A percentile compares a stretch with the other conserved stretches of the same genome.
Conservation (phyloP, 2,329 filamentous ascomycete genomes). For the Phaeosphaeria sp. region DNA sequence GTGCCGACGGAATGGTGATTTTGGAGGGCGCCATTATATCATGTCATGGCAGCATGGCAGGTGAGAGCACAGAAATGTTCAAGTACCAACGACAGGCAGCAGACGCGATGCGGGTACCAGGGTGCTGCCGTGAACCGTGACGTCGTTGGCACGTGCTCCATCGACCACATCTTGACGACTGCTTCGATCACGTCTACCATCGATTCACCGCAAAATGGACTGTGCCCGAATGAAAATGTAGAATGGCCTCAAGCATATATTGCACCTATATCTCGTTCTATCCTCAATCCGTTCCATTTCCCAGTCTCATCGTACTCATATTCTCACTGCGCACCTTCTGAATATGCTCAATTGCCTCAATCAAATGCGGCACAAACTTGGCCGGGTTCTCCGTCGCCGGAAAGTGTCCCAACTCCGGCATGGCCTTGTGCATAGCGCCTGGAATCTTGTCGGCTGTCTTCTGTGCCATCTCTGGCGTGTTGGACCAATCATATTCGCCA, state of each 20-base stretch:
- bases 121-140: not conserved
- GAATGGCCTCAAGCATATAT: too few species aligned
- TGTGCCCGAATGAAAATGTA: too few species aligned
- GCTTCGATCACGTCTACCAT: too few species aligned
- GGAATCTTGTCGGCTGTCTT: slow-evolving; percentile 56
- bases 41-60: not conserved
- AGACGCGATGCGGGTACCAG: not conserved
- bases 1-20: slow-evolving; percentile 57
- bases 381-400: slow-evolving; percentile 55
- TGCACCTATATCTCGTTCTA: too few species aligned
- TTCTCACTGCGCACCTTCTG: slow-evolving; percentile 39
- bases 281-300: slow-evolving; percentile 30
- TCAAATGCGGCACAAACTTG: slow-evolving; percentile 47
- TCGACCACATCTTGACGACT: not conserved
- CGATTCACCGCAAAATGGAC: too few species aligned
- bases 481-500: slow-evolving; percentile 58
- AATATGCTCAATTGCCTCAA: slow-evolving; percentile 49
- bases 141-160: not conserved
- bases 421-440: slow-evolving; percentile 53
- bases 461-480: slow-evolving; percentile 55
- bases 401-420: slow-evolving; percentile 57
- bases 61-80: not conserved
- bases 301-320: slow-evolving; percentile 41
- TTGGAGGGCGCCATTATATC: slow-evolving; percentile 52
- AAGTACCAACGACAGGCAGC: not conserved